Base-by-base conservation (phyloP, 805 yeast genomes). In the Candida berthetii region DNA sequence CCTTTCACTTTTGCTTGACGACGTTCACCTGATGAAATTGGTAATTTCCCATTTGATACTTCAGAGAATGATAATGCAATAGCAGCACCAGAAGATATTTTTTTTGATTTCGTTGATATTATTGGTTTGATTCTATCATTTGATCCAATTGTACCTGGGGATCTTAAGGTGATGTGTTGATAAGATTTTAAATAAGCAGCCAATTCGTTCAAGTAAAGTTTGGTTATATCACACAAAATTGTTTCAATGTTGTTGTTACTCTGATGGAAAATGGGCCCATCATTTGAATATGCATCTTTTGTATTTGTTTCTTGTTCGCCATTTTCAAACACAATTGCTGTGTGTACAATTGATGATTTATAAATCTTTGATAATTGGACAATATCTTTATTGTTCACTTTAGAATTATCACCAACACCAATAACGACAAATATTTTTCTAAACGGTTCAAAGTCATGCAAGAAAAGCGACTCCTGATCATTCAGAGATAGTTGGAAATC, bases 391-490 rank as follows among this genome's bases (percentile, higher is more conserved):
- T 51, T 50, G n/a, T 64, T 42, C 5, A 43, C 45, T 1, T 40
- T 37, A 19, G 35, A 37, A 14, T 34, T 35, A 43, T 58, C 60
- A 1, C 57, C 55, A 20, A 78, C 48, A 4, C 80, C 83, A 36
- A 78, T 57, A 5, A 82, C 79, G 7, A 82, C 69, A 50, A 87
- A 76, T 0, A 85, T 78, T 55, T 88, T 87, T 39, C 97, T 65
- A 61, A 76, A 88, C 1, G 96, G 96, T 62, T 93, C 97, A 48
- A 91, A 79, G 60, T 91, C 98, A 50, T 84, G 86, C 34, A 91
- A 65, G 40, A 84, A 81, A 7, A 80, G 61, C 22, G 83, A 71
- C 33, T 77, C 80, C n/a, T 69, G 70, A 42, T 77, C 82, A 1
- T 73, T 65, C 7, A 64, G 54, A 0, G 73, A 51, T 2, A 72